Base-by-base conservation (phyloP, 2,329 filamentous ascomycete species). In the Phialemonium atrogriseum region DNA sequence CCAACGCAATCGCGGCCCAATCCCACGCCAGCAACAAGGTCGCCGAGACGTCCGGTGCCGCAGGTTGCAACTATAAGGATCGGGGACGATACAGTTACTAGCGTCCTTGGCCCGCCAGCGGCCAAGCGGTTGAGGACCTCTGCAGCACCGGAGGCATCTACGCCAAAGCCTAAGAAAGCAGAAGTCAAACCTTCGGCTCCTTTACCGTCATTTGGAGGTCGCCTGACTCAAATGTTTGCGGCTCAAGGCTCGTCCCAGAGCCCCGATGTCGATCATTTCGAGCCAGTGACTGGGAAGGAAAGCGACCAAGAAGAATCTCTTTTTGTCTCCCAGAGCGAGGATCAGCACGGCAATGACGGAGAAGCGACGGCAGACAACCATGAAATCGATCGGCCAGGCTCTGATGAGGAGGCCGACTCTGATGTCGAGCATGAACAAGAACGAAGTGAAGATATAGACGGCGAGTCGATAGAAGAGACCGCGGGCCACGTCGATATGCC, bases 11-110 rank as follows among this genome's bases (percentile, higher is more conserved):
- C 49, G 22, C 46, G 50, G 22, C 47, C 48, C 9, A 50, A 31
- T 16, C 38, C 37, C 10, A 32, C 35, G 10, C 42, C 45, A 5
- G 28, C 39, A 2, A n/a, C 41, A 5, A 41, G 44, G 6, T 41
- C 45, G 14, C 66, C 70, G 1, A 81, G 75, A 48, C 69, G 80
- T 20, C 59, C 69, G 2, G 68, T 71, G 2, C 58, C 68, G 17
- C 77, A 84, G 45, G 60, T 79, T 31, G 82, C 83, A 13, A 84
- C 80, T 2, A 83, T 89, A 28, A 87, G 80, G 0, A 74, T 89
- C 33, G 84, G 82, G 2, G 67, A 78, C 39, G 70, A 68, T 27
- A 84, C 78, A 0, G 67, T 77, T 5, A 80, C 73, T 0, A 78
- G 77, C 13, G 67, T 76, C 19, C 68, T 86, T 42, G 80, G 80